Evolutionary conservation across 441 rosid genomes (phyloP), one percentile per base, ranked within the genome.

Genomic region (Syzygium syzygioides): DNA sequence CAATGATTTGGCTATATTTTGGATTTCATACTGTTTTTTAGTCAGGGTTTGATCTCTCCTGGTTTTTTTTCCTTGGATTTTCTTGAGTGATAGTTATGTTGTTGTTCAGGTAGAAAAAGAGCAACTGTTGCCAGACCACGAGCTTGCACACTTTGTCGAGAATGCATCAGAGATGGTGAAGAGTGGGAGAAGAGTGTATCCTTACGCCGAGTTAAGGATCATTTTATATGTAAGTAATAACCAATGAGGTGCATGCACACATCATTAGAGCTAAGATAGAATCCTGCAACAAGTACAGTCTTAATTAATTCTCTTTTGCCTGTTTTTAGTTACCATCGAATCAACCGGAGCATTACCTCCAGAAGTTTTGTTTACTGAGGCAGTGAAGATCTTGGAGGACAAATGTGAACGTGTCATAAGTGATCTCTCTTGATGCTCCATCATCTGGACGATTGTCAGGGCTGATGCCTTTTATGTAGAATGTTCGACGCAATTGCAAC

Each of bases 341-440:
- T 98, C 99, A 10, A 94, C 97, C 2, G 99, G 99, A 90, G 95
- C 96, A 87, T 88, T 96, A 89, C 96, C 96, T 86, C 99, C 99
- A 11, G 96, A 97, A 55, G 94, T 92, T 62, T 92, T 98, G 89
- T 98, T 97, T 88, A 94, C 98, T 2, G 99, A 98, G 93, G 99
- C 99, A 20, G 98, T 97, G 92, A 97, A 95, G 95, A 91, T 96
- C 87, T 92, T 98, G 94, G 99, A 98, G 94, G 95, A 94, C 86
- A 98, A 98, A 89, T 97, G 98, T 11, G 95, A 95, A 91, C 92
- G 96, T 60, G 95, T 97, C 84, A 90, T 97, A 86, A 89, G 94
- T 10, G 98, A 95, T 87, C 96, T 96, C 88, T 97, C 99, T 32
- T 97, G 94, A 96, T 55, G 79, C 56, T 56, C 15, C 86, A 68